Conservation (phyloP, 345 rosid species). For the Eucalyptus camaldulensis region DNA sequence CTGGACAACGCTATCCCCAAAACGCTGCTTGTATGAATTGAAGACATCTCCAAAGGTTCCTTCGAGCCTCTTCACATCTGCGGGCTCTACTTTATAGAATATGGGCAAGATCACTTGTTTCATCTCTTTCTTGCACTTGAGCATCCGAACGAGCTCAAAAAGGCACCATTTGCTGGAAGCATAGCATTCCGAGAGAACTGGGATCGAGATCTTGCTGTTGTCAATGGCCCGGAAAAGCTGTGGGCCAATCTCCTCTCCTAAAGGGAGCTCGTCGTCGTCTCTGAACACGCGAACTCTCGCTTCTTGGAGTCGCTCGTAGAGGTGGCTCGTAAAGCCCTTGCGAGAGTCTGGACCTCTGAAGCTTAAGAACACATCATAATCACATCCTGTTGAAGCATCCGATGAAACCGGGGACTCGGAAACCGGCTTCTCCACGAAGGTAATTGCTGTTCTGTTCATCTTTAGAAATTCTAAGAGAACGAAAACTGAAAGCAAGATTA, state of each 20-base stretch:
- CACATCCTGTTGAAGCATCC: neutral
- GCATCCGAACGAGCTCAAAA: neutral
- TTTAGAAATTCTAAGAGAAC: neutral
- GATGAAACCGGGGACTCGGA: neutral
- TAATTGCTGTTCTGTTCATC: neutral
- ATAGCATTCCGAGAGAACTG: neutral
- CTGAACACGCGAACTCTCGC: neutral
- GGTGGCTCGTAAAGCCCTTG: neutral
- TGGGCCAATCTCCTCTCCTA: neutral
- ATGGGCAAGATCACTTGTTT: neutral
- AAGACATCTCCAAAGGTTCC: neutral
- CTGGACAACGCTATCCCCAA: neutral
- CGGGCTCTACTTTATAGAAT: neutral
- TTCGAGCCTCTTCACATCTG: neutral
- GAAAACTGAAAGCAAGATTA: neutral
- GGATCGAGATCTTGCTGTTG: neutral
- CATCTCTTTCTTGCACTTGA: neutral
- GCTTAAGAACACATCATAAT: neutral
- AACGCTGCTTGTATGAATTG: neutral
- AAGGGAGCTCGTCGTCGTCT: neutral
- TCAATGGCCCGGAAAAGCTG: neutral
- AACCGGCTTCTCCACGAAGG: neutral
- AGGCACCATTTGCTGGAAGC: neutral
- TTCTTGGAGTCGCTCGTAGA: neutral
- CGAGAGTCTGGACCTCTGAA: neutral